These are phyloP conservation scores for Trichocomaceae sp. DNA, from an alignment of 2,329 filamentous ascomycete genomes.

Conservation along the genomic window DNA sequence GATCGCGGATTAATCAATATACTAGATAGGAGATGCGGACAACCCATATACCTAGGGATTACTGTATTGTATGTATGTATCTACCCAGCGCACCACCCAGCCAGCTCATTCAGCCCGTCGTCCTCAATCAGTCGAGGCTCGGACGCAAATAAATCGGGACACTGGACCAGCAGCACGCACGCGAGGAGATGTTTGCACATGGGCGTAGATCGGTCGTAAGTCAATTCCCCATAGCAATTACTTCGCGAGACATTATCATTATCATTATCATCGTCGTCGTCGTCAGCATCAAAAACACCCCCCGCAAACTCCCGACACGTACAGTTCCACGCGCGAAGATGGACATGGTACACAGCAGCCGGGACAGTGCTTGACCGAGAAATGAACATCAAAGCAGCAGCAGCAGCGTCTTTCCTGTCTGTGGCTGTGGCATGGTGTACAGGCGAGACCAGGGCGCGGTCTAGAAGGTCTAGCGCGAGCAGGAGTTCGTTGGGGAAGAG, in stretches of 20 bases:
- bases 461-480: constrained; percentile 79
- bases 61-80: constrained; percentile 16
- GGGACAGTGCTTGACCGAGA: constrained; percentile 17
- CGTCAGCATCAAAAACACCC: constrained; percentile 49
- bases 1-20: neutral
- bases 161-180: constrained; percentile 66
- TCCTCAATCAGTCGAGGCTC: constrained; percentile 22
- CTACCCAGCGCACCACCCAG: constrained; percentile 57
- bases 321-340: constrained; percentile 75
- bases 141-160: constrained; percentile 52
- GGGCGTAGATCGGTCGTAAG: constrained; percentile 17
- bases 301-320: constrained; percentile 80
- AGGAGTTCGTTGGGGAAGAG: constrained; percentile 75
- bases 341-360: constrained; percentile 58
- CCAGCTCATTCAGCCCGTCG: constrained; percentile 60
- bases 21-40: no score
- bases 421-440: neutral
- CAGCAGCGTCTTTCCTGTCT: constrained; percentile 1
- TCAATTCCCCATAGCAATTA: constrained; percentile 28
- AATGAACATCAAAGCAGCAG: neutral
- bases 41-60: no score
- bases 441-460: constrained; percentile 61
- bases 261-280: neutral
- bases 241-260: neutral
- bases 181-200: constrained; percentile 88